These are phyloP conservation scores for Epithele typhae DNA, from an alignment of 768 basidiomycete species.

Conservation along the genomic window DNA sequence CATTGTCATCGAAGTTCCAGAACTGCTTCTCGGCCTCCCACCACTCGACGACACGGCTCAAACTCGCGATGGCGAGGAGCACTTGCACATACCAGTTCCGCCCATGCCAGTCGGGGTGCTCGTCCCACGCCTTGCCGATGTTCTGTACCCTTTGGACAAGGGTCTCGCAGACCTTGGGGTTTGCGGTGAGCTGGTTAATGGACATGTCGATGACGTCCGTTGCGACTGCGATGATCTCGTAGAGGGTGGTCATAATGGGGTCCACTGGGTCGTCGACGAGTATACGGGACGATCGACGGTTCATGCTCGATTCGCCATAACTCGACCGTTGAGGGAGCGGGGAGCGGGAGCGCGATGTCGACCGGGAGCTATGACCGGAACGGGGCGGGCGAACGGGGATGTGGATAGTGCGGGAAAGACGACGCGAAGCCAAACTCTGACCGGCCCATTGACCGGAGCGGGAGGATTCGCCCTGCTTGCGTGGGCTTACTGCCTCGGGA, in stretches of 20 bases:
- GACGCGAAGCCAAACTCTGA: conserved; percentile 55
- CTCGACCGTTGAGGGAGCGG: conserved; percentile 78
- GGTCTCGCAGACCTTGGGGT: conserved; percentile 79
- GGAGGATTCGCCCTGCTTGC: conserved; percentile 50
- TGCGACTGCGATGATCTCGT: conserved; percentile 88
- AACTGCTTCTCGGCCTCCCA: conserved; percentile 99
- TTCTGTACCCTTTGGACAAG: conserved; percentile 88
- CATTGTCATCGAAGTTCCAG: conserved; percentile 97
- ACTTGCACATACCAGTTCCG: conserved; percentile 98
- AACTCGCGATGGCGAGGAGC: conserved; percentile 89
- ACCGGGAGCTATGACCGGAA: conserved; percentile 85
- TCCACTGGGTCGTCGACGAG: conserved; percentile 83
- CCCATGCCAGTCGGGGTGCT: conserved; percentile 97
- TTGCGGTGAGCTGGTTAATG: conserved; percentile 76
- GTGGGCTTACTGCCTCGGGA: conserved; percentile 60
- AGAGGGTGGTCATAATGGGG: conserved; percentile 85
- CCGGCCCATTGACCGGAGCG: conserved; percentile 49
- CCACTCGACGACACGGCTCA: conserved; percentile 97
- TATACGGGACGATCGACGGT: conserved; percentile 78
- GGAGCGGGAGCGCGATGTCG: conserved; percentile 91
- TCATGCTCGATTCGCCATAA: conserved; percentile 59
- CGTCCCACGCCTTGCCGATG: conserved; percentile 95
- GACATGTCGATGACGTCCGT: conserved; percentile 93
- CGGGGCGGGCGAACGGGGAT: conserved; percentile 61
- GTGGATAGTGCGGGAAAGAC: conserved; percentile 83